Evolutionary conservation across 306 rosid genomes (phyloP).

Genomic region (Pyrus betulifolia): DNA sequence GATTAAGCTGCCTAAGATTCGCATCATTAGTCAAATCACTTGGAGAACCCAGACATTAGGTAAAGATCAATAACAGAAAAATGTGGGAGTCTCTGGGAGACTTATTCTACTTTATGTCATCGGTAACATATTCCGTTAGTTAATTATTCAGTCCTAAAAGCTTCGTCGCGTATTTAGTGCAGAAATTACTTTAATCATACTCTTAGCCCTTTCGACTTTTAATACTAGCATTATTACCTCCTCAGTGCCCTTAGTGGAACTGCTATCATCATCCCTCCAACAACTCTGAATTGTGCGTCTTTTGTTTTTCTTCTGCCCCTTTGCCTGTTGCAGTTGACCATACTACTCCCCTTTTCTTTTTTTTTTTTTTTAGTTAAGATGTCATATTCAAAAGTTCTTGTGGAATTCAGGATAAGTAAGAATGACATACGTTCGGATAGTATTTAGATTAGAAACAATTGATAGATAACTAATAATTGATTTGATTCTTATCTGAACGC

Average conservation of each 20-base stretch:
- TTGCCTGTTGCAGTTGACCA: neutral
- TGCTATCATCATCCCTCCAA: neutral
- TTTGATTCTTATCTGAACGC: too few species aligned
- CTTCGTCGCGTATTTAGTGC: neutral
- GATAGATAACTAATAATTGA: too few species aligned
- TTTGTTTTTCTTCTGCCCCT: neutral
- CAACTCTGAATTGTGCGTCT: neutral
- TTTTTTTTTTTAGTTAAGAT: neutral
- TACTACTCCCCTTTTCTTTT: neutral
- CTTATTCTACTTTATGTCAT: neutral
- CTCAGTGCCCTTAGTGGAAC: neutral
- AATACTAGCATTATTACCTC: neutral
- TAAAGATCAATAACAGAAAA: neutral
- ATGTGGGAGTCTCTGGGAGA: neutral
- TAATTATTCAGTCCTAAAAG: neutral
- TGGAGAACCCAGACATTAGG: neutral
- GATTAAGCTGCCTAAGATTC: constrained; percentile 2
- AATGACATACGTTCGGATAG: too few species aligned
- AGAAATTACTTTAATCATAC: neutral
- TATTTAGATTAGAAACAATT: too few species aligned
- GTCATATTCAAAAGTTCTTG: neutral
- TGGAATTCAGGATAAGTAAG: neutral
- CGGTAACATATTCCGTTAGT: neutral
- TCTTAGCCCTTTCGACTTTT: neutral
- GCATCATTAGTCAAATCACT: neutral